Evolutionary conservation across 225 moss, liverwort and hornwort species (phyloP), one percentile per base, ranked within the genome.

Genomic region (Asterella californica): DNA sequence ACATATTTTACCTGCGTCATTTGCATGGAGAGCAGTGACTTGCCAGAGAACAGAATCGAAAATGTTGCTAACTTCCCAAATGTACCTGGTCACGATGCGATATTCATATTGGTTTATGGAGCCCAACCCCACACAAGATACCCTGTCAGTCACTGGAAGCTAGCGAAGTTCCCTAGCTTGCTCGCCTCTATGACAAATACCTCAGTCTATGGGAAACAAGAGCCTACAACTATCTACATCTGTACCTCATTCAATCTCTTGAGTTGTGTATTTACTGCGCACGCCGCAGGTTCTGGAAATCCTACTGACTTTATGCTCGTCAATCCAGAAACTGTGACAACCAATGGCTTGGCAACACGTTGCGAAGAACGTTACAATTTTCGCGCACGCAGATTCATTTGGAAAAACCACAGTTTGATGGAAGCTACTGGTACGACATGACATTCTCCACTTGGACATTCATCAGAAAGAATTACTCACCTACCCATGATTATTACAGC

Each of bases 401-500:
- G 37, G 32, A 33, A 37, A 12, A 22, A 55, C 15, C 34, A 55
- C 32, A 36, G 17, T 14, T 49, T 49, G 34, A 54, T 27, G 1
- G n/a, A 33, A 1, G 57, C 15, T 48, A 33, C 18, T 15, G 33
- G 19, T 61, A 17, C 12, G 59, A 60, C 32, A 15, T 55, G 32
- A 25, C 36, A 78, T 70, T 36, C 47, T 71, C 17, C 38, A 25
- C 24, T 72, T n/a, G 74, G 37, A 46, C n/a, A 49, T 42, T 19
- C 45, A 66, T 25, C 32, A 18, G 55, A 75, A 42, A 42, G 42
- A 34, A 72, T 15, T 34, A 82, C 72, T 76, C 46, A 80, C 87
- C 75, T 83, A 87, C 87, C 85, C 27, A 85, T 77, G 61, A 88
- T 83, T 65, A 88, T 88, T 64, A 85, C 81, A 15, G 72, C 42